A percentile compares a stretch with the other conserved stretches of the same genome.
These are phyloP conservation scores for Barnettozyma sp. DNA, from an alignment of 805 yeast genomes.

Conservation along the genomic window DNA sequence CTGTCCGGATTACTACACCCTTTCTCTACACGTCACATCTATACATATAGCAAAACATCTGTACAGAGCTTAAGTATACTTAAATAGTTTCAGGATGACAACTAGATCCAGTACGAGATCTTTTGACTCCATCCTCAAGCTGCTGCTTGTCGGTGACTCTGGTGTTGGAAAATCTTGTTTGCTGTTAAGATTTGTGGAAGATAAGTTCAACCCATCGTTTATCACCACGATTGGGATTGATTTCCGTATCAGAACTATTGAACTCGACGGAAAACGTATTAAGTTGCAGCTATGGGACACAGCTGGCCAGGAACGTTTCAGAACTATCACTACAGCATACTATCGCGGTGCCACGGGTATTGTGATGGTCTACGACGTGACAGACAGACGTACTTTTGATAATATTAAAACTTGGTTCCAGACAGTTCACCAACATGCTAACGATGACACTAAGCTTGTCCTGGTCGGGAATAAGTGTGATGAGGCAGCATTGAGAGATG, in stretches of 20 bases:
- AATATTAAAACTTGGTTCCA: slow-evolving; percentile 92
- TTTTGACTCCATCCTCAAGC: slow-evolving; percentile 86
- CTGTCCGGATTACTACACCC: too few species aligned
- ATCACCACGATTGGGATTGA: slow-evolving; percentile 98
- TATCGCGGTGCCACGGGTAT: slow-evolving; percentile 89
- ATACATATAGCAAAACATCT: slow-evolving; percentile 1
- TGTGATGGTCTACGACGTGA: slow-evolving; percentile 75
- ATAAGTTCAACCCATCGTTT: slow-evolving; percentile 92
- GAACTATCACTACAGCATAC: slow-evolving; percentile 91
- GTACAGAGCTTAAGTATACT: too few species aligned
- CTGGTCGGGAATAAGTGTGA: slow-evolving; percentile 96
- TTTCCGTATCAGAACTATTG: slow-evolving; percentile 94
- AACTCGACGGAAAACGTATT: slow-evolving; percentile 85
- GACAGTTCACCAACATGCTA: slow-evolving; percentile 94
- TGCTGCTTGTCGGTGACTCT: slow-evolving; percentile 89
- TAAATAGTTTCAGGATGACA: slow-evolving; percentile 25
- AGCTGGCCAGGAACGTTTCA: slow-evolving; percentile 94
- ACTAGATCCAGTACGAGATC: slow-evolving; percentile 62
- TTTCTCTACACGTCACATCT: too few species aligned
- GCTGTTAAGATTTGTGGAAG: slow-evolving; percentile 87
- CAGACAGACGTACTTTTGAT: slow-evolving; percentile 86
- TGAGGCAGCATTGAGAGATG: slow-evolving; percentile 80
- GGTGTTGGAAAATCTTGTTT: slow-evolving; percentile 89
- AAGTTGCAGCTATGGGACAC: slow-evolving; percentile 97
- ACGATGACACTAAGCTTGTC: slow-evolving; percentile 89